phyloP scores from a whole-genome alignment of 345 rosid species.

The Reutealis trisperma region DNA sequence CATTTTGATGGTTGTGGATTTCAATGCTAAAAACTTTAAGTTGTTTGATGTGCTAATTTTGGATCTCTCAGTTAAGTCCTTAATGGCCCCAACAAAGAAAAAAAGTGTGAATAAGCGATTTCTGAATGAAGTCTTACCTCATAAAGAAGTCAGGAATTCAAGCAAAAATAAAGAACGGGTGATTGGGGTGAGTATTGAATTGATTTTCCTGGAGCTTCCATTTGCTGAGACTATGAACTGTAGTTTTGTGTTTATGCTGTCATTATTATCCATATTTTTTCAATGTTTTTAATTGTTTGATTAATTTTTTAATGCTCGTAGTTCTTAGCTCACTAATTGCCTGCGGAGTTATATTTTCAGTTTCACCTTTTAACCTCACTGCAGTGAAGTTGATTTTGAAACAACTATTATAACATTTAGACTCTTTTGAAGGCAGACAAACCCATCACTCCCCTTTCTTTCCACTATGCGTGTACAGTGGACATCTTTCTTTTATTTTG shows the following conservation, averaged over 20 bases:
- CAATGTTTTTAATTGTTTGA: conserved; percentile 6
- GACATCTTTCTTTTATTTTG: not conserved
- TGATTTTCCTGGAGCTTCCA: not conserved
- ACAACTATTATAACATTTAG: not conserved
- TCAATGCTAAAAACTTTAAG: too few relatives aligned
- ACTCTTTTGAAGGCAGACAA: conserved; percentile 2
- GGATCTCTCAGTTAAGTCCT: conserved; percentile 24
- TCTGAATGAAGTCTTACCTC: conserved; percentile 66
- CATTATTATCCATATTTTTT: not conserved
- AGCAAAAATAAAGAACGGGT: conserved; percentile 48
- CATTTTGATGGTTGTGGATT: not conserved
- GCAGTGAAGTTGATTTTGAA: not conserved
- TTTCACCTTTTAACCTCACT: not conserved
- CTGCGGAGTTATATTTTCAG: not conserved
- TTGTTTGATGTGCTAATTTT: conserved; percentile 8
- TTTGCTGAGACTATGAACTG: conserved; percentile 1
- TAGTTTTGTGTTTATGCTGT: conserved; percentile 2
- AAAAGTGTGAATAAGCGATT: conserved; percentile 75
- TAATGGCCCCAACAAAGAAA: conserved; percentile 81
- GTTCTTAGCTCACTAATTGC: not conserved
- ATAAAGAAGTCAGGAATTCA: conserved; percentile 54
- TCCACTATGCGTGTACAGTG: not conserved
- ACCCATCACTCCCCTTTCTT: not conserved
- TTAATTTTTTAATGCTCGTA: conserved; percentile 6
- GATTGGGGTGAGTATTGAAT: conserved; percentile 49